These are phyloP conservation scores for Ogataea corticis DNA, from an alignment of 805 yeast genomes.

Conservation along the genomic window DNA sequence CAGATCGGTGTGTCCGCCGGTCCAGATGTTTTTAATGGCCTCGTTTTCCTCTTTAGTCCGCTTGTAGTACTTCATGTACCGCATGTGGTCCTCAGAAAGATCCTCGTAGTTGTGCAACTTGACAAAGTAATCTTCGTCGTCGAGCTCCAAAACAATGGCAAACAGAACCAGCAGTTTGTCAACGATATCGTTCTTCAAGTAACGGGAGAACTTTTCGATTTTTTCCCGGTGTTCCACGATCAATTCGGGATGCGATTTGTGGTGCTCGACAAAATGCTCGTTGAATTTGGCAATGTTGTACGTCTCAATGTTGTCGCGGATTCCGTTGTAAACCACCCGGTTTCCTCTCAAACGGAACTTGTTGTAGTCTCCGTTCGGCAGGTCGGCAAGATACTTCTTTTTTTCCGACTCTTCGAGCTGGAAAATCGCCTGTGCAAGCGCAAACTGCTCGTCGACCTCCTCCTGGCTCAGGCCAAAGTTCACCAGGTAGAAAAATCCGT, in stretches of 20 bases:
- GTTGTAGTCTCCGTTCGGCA: conserved; percentile 35
- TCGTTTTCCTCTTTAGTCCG: conserved; percentile 32
- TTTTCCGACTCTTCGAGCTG: conserved; percentile 33
- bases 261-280: conserved; percentile 19
- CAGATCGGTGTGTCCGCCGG: conserved; percentile 39
- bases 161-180: conserved; percentile 32
- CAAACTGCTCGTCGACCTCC: conserved; percentile 32
- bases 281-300: conserved; percentile 38
- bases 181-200: conserved; percentile 2
- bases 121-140: conserved; percentile 36
- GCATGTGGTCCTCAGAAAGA: conserved; percentile 36
- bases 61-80: conserved; percentile 38
- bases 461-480: conserved; percentile 31
- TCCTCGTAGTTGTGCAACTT: conserved; percentile 35
- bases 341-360: conserved; percentile 38
- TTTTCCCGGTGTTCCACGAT: conserved; percentile 9
- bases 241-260: conserved; percentile 10
- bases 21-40: conserved; percentile 35
- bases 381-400: conserved; percentile 28
- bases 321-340: conserved; percentile 34
- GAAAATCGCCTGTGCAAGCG: conserved; percentile 34
- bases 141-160: conserved; percentile 36
- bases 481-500: conserved; percentile 37
- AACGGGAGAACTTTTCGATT: conserved; percentile 10
- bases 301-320: conserved; percentile 35